A percentile compares a stretch with the other conserved stretches of the same genome.
phyloP scores from a whole-genome alignment of 2,329 filamentous ascomycete species.

The Zasmidium citrigriseum region DNA sequence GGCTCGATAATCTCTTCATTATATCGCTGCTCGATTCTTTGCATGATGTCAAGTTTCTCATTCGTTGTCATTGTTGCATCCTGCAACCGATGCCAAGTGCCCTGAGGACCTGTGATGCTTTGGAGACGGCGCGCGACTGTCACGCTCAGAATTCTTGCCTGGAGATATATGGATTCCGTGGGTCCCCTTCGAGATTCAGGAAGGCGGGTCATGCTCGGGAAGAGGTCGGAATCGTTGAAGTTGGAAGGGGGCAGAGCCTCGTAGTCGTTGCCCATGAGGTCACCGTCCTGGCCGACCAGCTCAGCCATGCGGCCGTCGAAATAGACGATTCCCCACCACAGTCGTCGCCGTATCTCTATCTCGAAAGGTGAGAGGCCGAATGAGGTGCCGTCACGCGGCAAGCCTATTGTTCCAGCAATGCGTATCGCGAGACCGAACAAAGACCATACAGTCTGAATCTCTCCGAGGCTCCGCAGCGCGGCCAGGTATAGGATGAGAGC shows the following conservation, averaged over 20 bases:
- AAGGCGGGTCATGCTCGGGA: constrained; percentile 44
- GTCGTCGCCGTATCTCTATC: constrained; percentile 35
- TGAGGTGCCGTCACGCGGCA: constrained; percentile 30
- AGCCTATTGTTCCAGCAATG: constrained; percentile 47
- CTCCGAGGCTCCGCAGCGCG: constrained; percentile 25
- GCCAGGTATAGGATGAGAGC: constrained; percentile 33
- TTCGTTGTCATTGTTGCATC: constrained; percentile 22
- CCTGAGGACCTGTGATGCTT: constrained; percentile 22
- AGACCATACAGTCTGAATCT: constrained; percentile 27
- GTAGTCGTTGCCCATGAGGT: constrained; percentile 28
- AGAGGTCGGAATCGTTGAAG: constrained; percentile 54
- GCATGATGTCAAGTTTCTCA: constrained; percentile 28
- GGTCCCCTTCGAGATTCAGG: constrained; percentile 25
- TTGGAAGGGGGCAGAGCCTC: constrained; percentile 47
- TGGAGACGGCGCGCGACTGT: constrained; percentile 23
- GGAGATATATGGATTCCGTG: constrained; percentile 35
- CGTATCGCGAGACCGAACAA: constrained; percentile 40
- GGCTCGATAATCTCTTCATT: constrained; percentile 26
- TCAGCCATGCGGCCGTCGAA: constrained; percentile 71
- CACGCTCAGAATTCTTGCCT: constrained; percentile 22
- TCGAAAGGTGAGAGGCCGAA: constrained; percentile 36
- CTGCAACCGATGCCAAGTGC: constrained; percentile 25
- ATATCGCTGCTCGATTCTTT: constrained; percentile 24
- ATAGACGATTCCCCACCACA: constrained; percentile 53
- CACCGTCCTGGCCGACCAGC: constrained; percentile 43